phyloP scores from a whole-genome alignment of 2,329 filamentous ascomycete species.

The Tolypocladium album region DNA sequence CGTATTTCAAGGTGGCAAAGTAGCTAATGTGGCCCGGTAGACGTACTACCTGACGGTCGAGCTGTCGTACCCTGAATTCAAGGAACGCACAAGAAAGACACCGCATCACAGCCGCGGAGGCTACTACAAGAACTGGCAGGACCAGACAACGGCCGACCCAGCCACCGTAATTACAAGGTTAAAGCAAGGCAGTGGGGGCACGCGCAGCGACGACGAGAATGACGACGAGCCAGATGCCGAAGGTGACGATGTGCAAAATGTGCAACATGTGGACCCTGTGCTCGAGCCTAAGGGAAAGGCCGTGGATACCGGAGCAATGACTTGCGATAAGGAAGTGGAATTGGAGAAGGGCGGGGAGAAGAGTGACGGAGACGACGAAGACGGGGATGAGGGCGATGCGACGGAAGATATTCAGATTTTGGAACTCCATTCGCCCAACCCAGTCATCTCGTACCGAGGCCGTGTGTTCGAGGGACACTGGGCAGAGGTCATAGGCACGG shows the following conservation, averaged over 20 bases:
- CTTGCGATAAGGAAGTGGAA: conserved; percentile 8
- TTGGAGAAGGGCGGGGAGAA: conserved; percentile 7
- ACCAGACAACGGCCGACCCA: conserved; percentile 14
- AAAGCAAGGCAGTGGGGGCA: neutral
- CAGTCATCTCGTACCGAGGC: conserved; percentile 70
- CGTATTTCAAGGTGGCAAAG: neutral
- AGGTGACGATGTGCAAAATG: conserved; percentile 11
- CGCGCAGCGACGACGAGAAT: conserved; percentile 7
- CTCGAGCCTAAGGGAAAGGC: conserved; percentile 15
- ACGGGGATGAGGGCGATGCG: neutral
- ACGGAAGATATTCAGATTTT: conserved; percentile 59
- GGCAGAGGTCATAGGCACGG: conserved; percentile 75
- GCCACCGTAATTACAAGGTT: conserved; percentile 5
- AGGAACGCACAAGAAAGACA: conserved; percentile 29
- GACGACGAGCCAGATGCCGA: conserved; percentile 19
- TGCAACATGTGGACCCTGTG: conserved; percentile 20
- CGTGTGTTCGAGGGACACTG: conserved; percentile 71
- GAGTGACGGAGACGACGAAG: conserved; percentile 5
- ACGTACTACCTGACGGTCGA: conserved; percentile 56
- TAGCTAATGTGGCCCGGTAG: conserved; percentile 20
- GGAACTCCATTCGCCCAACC: conserved; percentile 67
- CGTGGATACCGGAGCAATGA: conserved; percentile 8
- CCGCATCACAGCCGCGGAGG: conserved; percentile 30
- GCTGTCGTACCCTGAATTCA: conserved; percentile 49
- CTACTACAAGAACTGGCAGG: conserved; percentile 33